A percentile compares a stretch with the other conserved stretches of the same genome.
Evolutionary conservation across 352 stramenopile species (phyloP).

Genomic region (Globisporangium parvum): DNA sequence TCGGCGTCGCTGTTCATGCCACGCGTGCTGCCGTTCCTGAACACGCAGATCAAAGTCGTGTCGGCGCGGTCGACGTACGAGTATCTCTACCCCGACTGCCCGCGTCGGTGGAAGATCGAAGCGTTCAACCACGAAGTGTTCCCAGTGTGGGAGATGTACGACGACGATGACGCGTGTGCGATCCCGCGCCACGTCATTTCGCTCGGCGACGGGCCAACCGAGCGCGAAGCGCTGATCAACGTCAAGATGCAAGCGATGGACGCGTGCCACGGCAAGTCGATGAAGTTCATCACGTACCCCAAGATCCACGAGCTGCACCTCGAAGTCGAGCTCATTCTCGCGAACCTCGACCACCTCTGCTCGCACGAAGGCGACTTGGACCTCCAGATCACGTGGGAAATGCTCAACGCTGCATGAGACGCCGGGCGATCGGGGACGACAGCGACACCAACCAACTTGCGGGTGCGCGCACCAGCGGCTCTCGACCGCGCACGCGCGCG

Average conservation of each 20-base stretch:
- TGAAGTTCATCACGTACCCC: constrained; percentile 87
- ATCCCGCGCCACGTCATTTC: constrained; percentile 77
- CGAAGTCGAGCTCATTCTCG: constrained; percentile 74
- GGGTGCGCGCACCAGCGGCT: too few species aligned
- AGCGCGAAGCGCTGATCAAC: constrained; percentile 80
- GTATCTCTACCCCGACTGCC: constrained; percentile 80
- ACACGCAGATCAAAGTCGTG: constrained; percentile 80
- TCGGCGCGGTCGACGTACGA: constrained; percentile 90
- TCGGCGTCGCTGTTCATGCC: constrained; percentile 87
- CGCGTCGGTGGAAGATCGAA: constrained; percentile 85
- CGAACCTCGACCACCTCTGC: constrained; percentile 77
- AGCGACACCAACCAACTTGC: too few species aligned
- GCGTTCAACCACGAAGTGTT: constrained; percentile 87
- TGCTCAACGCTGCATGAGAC: constrained; percentile 56
- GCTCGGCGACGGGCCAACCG: constrained; percentile 75
- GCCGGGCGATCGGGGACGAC: not conserved
- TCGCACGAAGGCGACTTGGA: constrained; percentile 79
- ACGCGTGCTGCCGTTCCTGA: constrained; percentile 66
- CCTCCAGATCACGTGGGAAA: constrained; percentile 82
- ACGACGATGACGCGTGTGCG: constrained; percentile 30
- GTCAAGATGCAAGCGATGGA: constrained; percentile 81
- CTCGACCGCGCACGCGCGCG: too few species aligned
- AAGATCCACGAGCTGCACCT: constrained; percentile 77
- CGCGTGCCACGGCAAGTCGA: constrained; percentile 78
- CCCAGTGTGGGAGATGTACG: constrained; percentile 64